These are phyloP conservation scores for Chionographis japonica DNA, from an alignment of 106 monocot genomes.

Conservation along the genomic window DNA sequence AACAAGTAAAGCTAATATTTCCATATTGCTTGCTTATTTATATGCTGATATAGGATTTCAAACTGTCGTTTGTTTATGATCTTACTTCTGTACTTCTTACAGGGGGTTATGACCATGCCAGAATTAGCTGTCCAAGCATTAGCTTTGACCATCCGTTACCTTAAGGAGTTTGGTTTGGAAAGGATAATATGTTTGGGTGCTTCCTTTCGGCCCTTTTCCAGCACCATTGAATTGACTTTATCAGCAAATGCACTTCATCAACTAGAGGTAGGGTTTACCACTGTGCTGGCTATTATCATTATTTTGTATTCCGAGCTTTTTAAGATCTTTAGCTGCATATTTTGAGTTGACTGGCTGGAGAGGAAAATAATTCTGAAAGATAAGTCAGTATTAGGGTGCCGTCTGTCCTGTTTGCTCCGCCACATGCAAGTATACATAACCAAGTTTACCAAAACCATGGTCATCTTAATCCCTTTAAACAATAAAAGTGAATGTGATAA, in stretches of 20 bases:
- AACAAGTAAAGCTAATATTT: background rate
- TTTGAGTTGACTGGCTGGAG: no score
- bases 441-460: no score
- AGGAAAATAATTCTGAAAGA: no score
- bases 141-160: conserved; percentile 67
- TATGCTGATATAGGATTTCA: background rate
- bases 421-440: no score
- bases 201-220: conserved; percentile 73
- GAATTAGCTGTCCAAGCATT: conserved; percentile 83
- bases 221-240: conserved; percentile 59
- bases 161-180: conserved; percentile 91
- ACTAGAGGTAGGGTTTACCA: conserved; percentile 57
- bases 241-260: conserved; percentile 89
- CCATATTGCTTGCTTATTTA: background rate
- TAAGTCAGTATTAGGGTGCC: no score
- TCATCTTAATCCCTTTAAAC: no score
- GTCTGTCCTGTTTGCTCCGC: no score
- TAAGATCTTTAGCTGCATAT: background rate
- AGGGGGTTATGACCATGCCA: conserved; percentile 85
- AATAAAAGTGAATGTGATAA: no score
- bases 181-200: conserved; percentile 65
- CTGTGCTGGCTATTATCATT: background rate
- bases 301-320: background rate
- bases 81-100: conserved; percentile 2
- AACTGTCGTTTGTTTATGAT: background rate